Evolutionary conservation across 768 basidiomycete genomes (phyloP), one percentile per base, ranked within the genome.

Genomic region (Lactarius trivialis): DNA sequence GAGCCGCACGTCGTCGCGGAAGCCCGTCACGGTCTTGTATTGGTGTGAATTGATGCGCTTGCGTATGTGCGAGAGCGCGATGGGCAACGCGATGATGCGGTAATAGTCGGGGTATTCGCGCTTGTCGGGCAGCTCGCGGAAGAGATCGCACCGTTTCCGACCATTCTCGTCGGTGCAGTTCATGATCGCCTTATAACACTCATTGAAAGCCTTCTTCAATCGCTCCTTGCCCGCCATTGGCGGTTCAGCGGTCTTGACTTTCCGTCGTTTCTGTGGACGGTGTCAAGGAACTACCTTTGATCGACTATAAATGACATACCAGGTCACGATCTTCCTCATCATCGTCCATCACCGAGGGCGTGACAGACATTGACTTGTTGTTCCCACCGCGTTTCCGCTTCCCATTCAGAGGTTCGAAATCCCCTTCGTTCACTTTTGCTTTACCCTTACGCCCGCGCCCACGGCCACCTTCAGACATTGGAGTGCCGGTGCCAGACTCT

Each of bases 21-120:
- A 93, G 60, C 82, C 77, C 36, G 81, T 76, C 37, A 94, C 83
- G 41, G 75, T 83, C 78, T 91, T 92, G 78, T 93, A 93, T 60
- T 81, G 78, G 50, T 79, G 78, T 59, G 80, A 77, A 55, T 77
- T 83, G 54, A 81, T 78, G 11, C 88, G 86, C 70, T 93, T 94
- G 57, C 89, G 88, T 68, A 98, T 87, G 60, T 85, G 82, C 24
- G 89, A 86, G 64, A 99, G 81, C 28, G 91, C 87, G 69, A 99
- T 98, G 3, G 96, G 96, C 52, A 85, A 81, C 2, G 77, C 78
- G 75, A 99, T 98, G 69, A 94, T 81, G 60, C 87, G 82, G 73
- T 95, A 97, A 72, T 98, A 99, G 70, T 94, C 90, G 33, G 93
- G 92, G 70, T 95, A 95, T 60, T 88, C 85, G 89, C 85, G 81